These are phyloP conservation scores for Grammothele lineata DNA, from an alignment of 768 basidiomycete species.

Conservation along the genomic window DNA sequence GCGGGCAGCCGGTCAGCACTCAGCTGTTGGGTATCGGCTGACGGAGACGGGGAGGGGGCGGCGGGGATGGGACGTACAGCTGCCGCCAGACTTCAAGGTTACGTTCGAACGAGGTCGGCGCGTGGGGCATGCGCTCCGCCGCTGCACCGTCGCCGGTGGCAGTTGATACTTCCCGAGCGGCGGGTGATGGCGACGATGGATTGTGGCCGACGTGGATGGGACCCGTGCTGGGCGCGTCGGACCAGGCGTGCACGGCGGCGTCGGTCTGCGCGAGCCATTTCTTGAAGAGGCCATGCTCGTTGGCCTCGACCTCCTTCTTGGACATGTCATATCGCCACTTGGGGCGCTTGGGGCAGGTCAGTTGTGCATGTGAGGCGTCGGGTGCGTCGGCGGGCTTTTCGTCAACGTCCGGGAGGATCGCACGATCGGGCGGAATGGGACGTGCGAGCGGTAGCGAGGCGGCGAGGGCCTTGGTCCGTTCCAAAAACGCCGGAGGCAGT, in stretches of 20 bases:
- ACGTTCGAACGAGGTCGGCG: constrained; percentile 80
- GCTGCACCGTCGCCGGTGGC: constrained; percentile 3
- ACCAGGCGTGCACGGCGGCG: constrained; percentile 48
- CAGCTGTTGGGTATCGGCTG: not conserved
- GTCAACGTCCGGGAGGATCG: constrained; percentile 31
- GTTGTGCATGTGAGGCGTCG: not conserved
- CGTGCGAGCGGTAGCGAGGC: constrained; percentile 48
- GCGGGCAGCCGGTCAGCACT: constrained; percentile 5
- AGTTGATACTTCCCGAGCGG: constrained; percentile 5
- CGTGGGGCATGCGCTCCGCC: constrained; percentile 43
- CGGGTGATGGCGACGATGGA: not conserved
- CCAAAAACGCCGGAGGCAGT: constrained; percentile 55
- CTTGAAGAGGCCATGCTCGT: constrained; percentile 80
- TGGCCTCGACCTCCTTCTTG: constrained; percentile 85
- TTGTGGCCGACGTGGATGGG: not conserved
- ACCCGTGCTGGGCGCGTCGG: no score
- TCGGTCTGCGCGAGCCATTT: constrained; percentile 77
- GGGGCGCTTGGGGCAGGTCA: constrained; percentile 63
- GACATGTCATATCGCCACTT: constrained; percentile 86
- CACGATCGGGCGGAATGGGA: constrained; percentile 44
- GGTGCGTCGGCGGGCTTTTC: not conserved
- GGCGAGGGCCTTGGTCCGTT: constrained; percentile 53
- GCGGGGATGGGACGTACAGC: constrained; percentile 49
- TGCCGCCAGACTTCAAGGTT: constrained; percentile 96
- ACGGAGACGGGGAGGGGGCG: not conserved